Base-by-base conservation (phyloP, 129 eudicot species). In the Flaveria bidentis region DNA sequence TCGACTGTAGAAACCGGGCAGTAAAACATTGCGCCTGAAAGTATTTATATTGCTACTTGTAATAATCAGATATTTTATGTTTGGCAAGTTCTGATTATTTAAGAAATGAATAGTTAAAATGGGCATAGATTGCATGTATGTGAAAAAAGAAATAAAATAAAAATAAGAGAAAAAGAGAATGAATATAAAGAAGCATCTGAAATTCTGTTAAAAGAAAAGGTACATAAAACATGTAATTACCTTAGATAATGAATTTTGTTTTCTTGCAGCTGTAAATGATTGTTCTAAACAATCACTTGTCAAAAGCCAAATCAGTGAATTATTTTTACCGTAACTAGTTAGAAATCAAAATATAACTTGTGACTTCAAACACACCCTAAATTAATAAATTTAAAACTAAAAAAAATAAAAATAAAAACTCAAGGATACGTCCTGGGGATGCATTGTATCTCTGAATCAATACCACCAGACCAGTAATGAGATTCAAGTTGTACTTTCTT, bases 401-500 rank as follows among this genome's bases (percentile, higher is more conserved):
- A 26, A 71, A 11, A 20, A 47, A 78, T 52, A 36, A 47, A 69
- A 53, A 44, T 67, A 53, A 42, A 71, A 9, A 51, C 30, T 14
- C 69, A 44, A 90, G 92, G 87, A 88, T 88, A 88, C 91, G 50
- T 81, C 65, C 58, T 78, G 17, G 85, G 80, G 85, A 73, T 74
- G 73, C 83, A 41, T 68, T 86, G 85, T 58, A 80, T 22, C 20
- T 83, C 90, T 50, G 77, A 42, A 71, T 70, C 78, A 68, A 80
- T 85, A 36, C 74, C 86, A 72, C 71, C 80, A 69, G 86, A 77
- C 86, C 80, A 57, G 73, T 60, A 61, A 20, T 73, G 85, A 63
- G 88, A 84, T 72, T 87, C 91, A 75, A 62, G 69, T 45, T 70
- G 79, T 69, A 80, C 63, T 74, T 80, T 61, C 73, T 72, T 84